A percentile compares a stretch with the other conserved stretches of the same genome.
phyloP scores from a whole-genome alignment of 1,284 basidiomycete species.

The Malassezia brasiliensis region DNA sequence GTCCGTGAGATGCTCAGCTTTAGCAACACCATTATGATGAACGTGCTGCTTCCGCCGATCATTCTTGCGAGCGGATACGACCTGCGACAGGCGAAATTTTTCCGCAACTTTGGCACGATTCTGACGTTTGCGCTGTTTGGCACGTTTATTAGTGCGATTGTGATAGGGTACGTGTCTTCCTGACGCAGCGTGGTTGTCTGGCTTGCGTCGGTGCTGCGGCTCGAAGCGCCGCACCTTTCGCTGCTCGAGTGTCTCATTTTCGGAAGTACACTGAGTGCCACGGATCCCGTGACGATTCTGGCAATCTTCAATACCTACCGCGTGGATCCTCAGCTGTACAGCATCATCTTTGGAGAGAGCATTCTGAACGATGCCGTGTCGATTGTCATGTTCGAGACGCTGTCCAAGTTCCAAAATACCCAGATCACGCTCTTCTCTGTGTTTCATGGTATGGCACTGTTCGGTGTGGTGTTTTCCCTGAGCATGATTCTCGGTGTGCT shows the following conservation, averaged over 20 bases:
- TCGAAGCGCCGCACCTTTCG: conserved; percentile 37
- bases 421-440: conserved; percentile 79
- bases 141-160: conserved; percentile 91
- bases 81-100: conserved; percentile 96
- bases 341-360: conserved; percentile 94
- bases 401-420: conserved; percentile 78
- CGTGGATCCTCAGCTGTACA: conserved; percentile 95
- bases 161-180: conserved; percentile 66
- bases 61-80: conserved; percentile 97
- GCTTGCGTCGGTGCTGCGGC: conserved; percentile 81
- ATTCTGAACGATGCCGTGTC: conserved; percentile 96
- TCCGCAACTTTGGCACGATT: conserved; percentile 61
- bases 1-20: conserved; percentile 96
- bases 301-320: conserved; percentile 98
- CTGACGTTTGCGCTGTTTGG: conserved; percentile 91
- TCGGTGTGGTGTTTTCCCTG: conserved; percentile 84
- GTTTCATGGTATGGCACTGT: conserved; percentile 90
- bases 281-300: conserved; percentile 94
- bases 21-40: conserved; percentile 96
- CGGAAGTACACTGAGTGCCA: conserved; percentile 90
- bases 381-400: conserved; percentile 95
- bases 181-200: conserved; percentile 76
- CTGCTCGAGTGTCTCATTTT: conserved; percentile 78
- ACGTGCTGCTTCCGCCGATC: conserved; percentile 90
- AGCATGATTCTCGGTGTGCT: conserved; percentile 86